A percentile compares a stretch with the other conserved stretches of the same genome.
phyloP scores from a whole-genome alignment of 306 rosid genomes.

The Fragaria ananassa region DNA sequence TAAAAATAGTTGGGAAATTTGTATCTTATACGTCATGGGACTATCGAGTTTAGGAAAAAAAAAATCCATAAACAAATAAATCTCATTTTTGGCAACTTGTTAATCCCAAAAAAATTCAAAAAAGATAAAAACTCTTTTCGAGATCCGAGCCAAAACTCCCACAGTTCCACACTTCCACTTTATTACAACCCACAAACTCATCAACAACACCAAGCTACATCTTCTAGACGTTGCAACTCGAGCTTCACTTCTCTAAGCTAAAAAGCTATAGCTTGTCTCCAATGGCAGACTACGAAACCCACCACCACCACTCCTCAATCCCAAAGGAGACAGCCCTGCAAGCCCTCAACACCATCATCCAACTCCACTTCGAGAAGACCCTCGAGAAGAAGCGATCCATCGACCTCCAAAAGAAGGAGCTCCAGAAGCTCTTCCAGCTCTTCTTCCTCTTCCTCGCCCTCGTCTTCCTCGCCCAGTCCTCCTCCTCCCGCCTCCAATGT shows the following conservation, averaged over 20 bases:
- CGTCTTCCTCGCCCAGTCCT: conserved; percentile 44
- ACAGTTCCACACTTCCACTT: too few relatives aligned
- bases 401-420: conserved; percentile 85
- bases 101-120: too few relatives aligned
- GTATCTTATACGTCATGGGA: too few relatives aligned
- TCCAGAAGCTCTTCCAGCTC: conserved; percentile 64
- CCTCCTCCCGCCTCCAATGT: conserved; percentile 63
- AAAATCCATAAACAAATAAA: too few relatives aligned
- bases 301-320: conserved; percentile 35
- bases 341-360: conserved; percentile 80
- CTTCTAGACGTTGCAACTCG: background rate
- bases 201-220: too few relatives aligned
- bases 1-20: too few relatives aligned
- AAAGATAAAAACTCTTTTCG: background rate
- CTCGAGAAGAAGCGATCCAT: conserved; percentile 81
- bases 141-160: background rate
- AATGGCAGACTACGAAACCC: conserved; percentile 49
- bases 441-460: conserved; percentile 74
- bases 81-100: too few relatives aligned
- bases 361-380: conserved; percentile 93
- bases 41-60: too few relatives aligned
- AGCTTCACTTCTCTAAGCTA: background rate
- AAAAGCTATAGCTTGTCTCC: conserved; percentile 3
- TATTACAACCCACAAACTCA: too few relatives aligned
- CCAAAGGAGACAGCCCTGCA: conserved; percentile 67